Percentiles rank a stretch among this genome's conserved stretches.
Conservation (phyloP, 257 asterid genomes). For the Galeopsis tetrahit region DNA sequence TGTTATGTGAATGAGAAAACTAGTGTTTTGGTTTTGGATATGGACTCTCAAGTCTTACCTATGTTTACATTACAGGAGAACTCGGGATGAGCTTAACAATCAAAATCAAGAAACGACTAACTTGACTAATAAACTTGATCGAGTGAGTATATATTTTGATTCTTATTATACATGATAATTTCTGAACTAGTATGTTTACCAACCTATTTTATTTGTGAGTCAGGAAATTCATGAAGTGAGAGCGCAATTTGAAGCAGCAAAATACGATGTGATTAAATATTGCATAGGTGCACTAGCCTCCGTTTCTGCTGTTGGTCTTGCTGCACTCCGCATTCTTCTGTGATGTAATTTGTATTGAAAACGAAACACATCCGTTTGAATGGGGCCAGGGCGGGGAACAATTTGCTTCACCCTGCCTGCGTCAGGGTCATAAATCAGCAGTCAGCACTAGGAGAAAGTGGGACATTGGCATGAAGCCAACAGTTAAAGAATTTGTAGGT, state of each 20-base stretch:
- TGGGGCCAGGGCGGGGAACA: too few relatives aligned
- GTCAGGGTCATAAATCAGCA: too few relatives aligned
- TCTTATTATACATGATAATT: conserved; percentile 4
- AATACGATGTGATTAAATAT: conserved; percentile 85
- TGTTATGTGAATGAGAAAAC: background rate
- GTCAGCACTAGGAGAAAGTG: too few relatives aligned
- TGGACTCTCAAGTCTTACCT: background rate
- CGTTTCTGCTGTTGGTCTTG: conserved; percentile 85
- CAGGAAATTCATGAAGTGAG: conserved; percentile 85
- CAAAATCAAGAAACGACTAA: conserved; percentile 86
- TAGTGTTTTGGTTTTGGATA: background rate
- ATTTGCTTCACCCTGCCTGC: too few relatives aligned
- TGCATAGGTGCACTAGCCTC: conserved; percentile 93
- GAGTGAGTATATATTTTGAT: conserved; percentile 55
- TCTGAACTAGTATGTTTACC: background rate
- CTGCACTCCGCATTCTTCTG: conserved; percentile 69
- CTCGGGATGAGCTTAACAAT: conserved; percentile 79
- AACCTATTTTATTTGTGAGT: conserved; percentile 8
- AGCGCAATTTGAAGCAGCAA: conserved; percentile 88
- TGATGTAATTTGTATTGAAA: conserved; percentile 26
- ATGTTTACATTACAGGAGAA: conserved; percentile 53
- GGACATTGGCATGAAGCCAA: too few relatives aligned
- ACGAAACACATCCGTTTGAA: too few relatives aligned
- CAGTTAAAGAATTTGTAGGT: too few relatives aligned
- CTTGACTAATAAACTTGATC: conserved; percentile 89